Base-by-base conservation (phyloP, 2,329 filamentous ascomycete species). In the Aspergillus jensenii region DNA sequence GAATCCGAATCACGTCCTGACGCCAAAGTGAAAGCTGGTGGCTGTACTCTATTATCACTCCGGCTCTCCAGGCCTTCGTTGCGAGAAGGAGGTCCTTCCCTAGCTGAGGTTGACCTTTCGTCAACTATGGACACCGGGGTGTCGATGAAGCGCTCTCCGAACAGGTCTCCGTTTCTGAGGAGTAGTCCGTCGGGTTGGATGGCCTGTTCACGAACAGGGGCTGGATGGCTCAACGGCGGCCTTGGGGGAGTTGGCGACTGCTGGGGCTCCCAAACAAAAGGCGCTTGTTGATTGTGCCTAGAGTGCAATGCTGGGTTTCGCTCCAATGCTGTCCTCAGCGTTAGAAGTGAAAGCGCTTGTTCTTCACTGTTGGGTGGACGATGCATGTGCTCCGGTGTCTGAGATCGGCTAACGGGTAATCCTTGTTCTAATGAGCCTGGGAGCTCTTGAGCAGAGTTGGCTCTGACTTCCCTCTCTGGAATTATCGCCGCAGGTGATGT, bases 401-500 rank as follows among this genome's bases (percentile, higher is more conserved):
- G 56, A 15, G 65, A 71, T 46, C 63, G 59, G 44, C 63, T 70
- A 39, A 57, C 54, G 2, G 67, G 67, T 2, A 69, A 59, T 15
- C 68, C 68, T 58, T 70, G 67, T 45, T 69, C 68, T 15, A 70
- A 52, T n/a, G 60, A 69, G 9, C 61, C 60, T 7, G 66, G 67
- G 4, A 70, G 59, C 49, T 70, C 68, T 31, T 62, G 62, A 9
- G 60, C 61, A 12, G 53, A 27, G 21, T n/a, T 21, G 17, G 15
- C 19, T 45, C 37, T 44, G 39, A 9, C 35, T 14, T 33, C 21
- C 7, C 27, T 45, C 39, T 58, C 50, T 3, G 50, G 55, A 19
- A 54, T 45, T 7, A 45, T 51, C 5, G 37, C 21, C n/a, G 49
- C 35, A n/a, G 55, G 44, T 15, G 55, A 45, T 25, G 44, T 15